Base-by-base conservation (phyloP, 2,329 filamentous ascomycete species). In the Penicillium sp. region DNA sequence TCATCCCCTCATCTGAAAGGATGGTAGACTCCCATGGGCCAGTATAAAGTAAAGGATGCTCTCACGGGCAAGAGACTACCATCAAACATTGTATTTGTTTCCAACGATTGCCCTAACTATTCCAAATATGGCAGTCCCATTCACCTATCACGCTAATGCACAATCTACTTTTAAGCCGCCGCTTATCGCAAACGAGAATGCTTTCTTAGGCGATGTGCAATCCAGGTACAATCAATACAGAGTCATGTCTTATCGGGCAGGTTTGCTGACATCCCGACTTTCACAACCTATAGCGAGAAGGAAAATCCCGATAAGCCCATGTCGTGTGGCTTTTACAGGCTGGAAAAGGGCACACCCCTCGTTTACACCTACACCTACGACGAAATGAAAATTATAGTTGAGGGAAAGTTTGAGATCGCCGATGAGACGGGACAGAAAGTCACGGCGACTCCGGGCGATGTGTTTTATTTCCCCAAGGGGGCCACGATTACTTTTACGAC, bases 381-480 rank as follows among this genome's bases (percentile, higher is more conserved):
- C 65, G 86, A 89, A 76, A 87, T 87, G 82, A 89, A 89, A 76
- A 86, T 89, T 67, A 85, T 89, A 59, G 72, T 89, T 9, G 85
- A 88, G 63, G 86, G 86, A 13, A 78, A 82, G 61, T 87, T 85
- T 65, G 81, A 84, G 57, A 87, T 89, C 63, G 77, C 76, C 29
- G 86, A 88, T 60, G 81, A 81, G 68, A 82, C 82, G 1, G 86
- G 85, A 35, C 77, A 81, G 61, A 74, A 79, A 60, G 83, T 85
- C 23, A 78, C 79, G 47, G 86, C 83, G 8, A 77, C 74, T 30
- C 77, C 81, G 7, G 86, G 86, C 0, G 86, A 89, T 69, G 83
- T 87, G 44, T 87, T 89, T 62, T 85, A 84, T 69, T 88, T 88
- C 66, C 85, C 84, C 58, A 85, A 83, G 69, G 86, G 86, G 1